Percentiles rank a stretch among this genome's conserved stretches.
These are phyloP conservation scores for Cicer bijugum DNA, from an alignment of 306 rosid species.

Conservation along the genomic window DNA sequence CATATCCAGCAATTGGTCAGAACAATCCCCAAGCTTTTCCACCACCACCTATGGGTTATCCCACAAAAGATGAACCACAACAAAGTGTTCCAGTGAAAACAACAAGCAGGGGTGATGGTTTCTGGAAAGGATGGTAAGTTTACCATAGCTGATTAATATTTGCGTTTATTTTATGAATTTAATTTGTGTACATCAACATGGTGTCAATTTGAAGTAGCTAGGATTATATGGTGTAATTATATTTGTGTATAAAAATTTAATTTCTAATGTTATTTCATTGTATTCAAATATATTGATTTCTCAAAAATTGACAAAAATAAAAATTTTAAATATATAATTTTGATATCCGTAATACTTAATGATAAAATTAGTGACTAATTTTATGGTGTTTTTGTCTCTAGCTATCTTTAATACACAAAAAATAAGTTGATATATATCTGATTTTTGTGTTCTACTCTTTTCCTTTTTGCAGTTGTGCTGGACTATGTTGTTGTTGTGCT, in stretches of 20 bases:
- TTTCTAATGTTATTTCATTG: no score
- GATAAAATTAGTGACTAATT: background rate
- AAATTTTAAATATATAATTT: background rate
- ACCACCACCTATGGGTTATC: slow-evolving; percentile 57
- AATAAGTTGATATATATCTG: background rate
- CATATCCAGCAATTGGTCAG: slow-evolving; percentile 46
- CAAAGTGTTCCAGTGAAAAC: slow-evolving; percentile 44
- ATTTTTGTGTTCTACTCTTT: background rate
- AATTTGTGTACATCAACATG: no score
- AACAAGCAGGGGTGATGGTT: slow-evolving; percentile 61
- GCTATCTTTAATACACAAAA: background rate
- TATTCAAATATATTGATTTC: background rate
- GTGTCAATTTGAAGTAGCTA: no score
- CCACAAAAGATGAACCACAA: slow-evolving; percentile 45
- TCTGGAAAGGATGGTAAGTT: slow-evolving; percentile 67
- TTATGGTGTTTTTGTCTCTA: background rate
- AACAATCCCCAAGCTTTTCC: slow-evolving; percentile 17
- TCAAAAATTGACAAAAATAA: no score
- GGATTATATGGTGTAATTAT: no score
- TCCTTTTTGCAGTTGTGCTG: slow-evolving; percentile 58
- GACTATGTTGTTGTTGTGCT: slow-evolving; percentile 64
- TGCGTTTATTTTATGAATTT: no score
- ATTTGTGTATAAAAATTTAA: no score
- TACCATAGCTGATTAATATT: background rate
- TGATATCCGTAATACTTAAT: background rate